A percentile compares a stretch with the other conserved stretches of the same genome.
phyloP scores from a whole-genome alignment of 1,284 basidiomycete genomes.

The Chondrostereum purpureum region DNA sequence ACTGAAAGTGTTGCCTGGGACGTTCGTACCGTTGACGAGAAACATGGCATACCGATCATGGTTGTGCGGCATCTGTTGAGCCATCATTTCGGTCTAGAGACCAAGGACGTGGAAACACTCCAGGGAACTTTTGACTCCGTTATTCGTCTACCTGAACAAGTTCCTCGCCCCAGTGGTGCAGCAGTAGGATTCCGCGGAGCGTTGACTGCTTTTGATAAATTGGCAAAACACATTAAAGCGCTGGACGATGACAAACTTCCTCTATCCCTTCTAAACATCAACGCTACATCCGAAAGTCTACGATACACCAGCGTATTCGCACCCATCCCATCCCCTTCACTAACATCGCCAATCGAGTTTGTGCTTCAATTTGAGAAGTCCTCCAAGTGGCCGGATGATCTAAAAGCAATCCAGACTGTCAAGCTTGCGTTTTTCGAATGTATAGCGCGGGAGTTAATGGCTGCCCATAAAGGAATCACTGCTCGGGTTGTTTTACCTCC shows the following conservation, averaged over 20 bases:
- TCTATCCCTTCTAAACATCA: slow-evolving; percentile 73
- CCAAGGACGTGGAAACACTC: slow-evolving; percentile 46
- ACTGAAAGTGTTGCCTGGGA: slow-evolving; percentile 94
- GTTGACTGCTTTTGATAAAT: slow-evolving; percentile 72
- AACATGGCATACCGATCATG: slow-evolving; percentile 69
- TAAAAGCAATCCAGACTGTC: slow-evolving; percentile 88
- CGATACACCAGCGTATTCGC: slow-evolving; percentile 83
- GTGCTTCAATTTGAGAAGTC: slow-evolving; percentile 88
- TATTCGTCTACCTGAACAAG: slow-evolving; percentile 56
- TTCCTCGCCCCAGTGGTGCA: slow-evolving; percentile 46
- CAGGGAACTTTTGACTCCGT: slow-evolving; percentile 63
- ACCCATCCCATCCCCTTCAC: slow-evolving; percentile 49
- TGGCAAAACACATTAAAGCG: slow-evolving; percentile 75
- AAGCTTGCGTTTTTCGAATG: slow-evolving; percentile 91
- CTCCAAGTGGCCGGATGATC: slow-evolving; percentile 92
- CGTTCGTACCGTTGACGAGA: slow-evolving; percentile 67
- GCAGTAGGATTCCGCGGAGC: slow-evolving; percentile 73
- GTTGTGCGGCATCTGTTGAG: slow-evolving; percentile 73
- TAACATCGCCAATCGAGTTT: slow-evolving; percentile 61
- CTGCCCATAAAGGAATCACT: slow-evolving; percentile 45
- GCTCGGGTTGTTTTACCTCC: slow-evolving; percentile 53
- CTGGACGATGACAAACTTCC: slow-evolving; percentile 72
- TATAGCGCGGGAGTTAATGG: slow-evolving; percentile 60
- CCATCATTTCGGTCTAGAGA: slow-evolving; percentile 65
- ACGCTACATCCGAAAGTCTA: slow-evolving; percentile 67